Percentiles rank a stretch among this genome's conserved stretches.
phyloP scores from a whole-genome alignment of 345 rosid species.

The Rhizophora mangle region DNA sequence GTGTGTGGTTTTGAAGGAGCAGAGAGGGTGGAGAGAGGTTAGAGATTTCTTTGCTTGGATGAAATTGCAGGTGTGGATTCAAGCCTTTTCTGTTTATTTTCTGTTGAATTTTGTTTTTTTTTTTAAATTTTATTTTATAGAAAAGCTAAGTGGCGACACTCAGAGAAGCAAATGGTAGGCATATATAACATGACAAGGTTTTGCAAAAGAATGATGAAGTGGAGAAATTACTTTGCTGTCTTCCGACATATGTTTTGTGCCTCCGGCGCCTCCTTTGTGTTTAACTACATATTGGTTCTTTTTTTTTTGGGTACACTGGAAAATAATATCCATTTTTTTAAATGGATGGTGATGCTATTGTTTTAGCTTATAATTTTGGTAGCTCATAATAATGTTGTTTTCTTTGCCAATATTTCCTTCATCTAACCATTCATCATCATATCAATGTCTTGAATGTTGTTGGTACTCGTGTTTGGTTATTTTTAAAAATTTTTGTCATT shows the following conservation, averaged over 20 bases:
- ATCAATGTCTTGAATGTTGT: not conserved
- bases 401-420: not conserved
- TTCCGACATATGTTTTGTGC: no score
- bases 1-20: slow-evolving; percentile 90
- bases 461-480: not conserved
- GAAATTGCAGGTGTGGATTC: slow-evolving; percentile 70
- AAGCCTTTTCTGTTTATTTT: not conserved
- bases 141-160: no score
- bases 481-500: not conserved
- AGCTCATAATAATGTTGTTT: no score
- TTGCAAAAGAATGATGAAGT: no score
- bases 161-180: no score
- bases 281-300: no score
- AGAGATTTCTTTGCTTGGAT: slow-evolving; percentile 85
- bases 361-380: not conserved
- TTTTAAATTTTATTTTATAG: not conserved
- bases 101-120: not conserved
- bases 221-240: no score
- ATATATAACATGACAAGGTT: no score
- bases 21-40: slow-evolving; percentile 79
- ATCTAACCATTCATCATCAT: not conserved
- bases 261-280: no score
- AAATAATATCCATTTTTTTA: no score
- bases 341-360: no score
- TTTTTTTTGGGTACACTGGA: not conserved